Conservation (phyloP, 2,329 filamentous ascomycete genomes). For the Fusarium sambucinum region DNA sequence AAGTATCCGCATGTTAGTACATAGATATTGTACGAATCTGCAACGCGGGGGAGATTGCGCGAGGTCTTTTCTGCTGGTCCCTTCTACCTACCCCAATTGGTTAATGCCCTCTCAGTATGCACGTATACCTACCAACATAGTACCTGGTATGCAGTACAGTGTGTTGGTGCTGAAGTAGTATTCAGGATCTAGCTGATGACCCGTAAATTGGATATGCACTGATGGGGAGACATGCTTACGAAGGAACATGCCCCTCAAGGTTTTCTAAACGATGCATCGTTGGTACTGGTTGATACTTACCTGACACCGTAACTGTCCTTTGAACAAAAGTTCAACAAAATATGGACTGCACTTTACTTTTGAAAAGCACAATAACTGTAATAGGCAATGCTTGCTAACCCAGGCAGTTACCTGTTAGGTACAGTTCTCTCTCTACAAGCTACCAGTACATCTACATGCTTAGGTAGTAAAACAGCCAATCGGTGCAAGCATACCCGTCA, state of each 20-base stretch:
- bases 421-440: too few species aligned
- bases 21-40: conserved; percentile 4
- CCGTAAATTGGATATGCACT: conserved; percentile 1
- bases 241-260: conserved; percentile 14
- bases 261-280: background rate
- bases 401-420: background rate
- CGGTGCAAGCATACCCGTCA: conserved; percentile 13
- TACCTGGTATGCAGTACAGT: background rate
- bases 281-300: conserved; percentile 4
- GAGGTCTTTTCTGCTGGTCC: conserved; percentile 21
- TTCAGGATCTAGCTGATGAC: conserved; percentile 1
- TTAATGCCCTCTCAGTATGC: background rate
- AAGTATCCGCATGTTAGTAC: background rate
- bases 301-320: background rate
- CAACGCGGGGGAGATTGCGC: conserved; percentile 19
- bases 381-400: conserved; percentile 17
- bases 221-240: conserved; percentile 17
- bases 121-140: background rate
- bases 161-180: background rate
- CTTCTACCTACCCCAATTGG: conserved; percentile 17
- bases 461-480: conserved; percentile 24
- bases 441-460: background rate
- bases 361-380: background rate
- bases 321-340: background rate
- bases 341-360: background rate